Percentiles rank a stretch among this genome's conserved stretches.
These are phyloP conservation scores for Epichloe sylvatica DNA, from an alignment of 2,329 filamentous ascomycete species.

Conservation along the genomic window DNA sequence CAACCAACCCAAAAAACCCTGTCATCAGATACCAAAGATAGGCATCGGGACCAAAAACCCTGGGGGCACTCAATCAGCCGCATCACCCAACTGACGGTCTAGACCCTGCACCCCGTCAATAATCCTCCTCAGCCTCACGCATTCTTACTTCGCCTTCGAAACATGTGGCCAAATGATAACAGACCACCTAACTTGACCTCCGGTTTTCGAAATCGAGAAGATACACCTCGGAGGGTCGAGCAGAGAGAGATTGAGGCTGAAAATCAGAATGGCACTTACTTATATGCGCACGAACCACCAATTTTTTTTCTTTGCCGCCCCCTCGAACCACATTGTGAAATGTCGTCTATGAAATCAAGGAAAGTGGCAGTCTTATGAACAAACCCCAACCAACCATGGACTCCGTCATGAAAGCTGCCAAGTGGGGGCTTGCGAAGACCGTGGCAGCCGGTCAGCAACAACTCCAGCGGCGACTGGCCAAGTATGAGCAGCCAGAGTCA, in stretches of 20 bases:
- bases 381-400: constrained; percentile 4
- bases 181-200: not conserved
- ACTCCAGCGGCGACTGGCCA: constrained; percentile 7
- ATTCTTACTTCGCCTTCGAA: not conserved
- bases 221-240: not conserved
- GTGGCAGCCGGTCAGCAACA: constrained; percentile 9
- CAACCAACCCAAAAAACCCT: not conserved
- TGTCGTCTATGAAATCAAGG: too few relatives aligned
- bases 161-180: not conserved
- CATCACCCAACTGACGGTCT: not conserved
- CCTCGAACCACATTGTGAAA: too few relatives aligned
- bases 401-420: constrained; percentile 7
- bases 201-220: not conserved
- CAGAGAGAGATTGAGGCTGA: too few relatives aligned
- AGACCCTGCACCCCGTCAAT: constrained; percentile 3
- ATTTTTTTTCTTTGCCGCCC: too few relatives aligned
- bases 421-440: constrained; percentile 8
- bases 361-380: not conserved
- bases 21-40: not conserved
- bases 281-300: too few relatives aligned
- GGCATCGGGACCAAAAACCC: not conserved
- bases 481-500: constrained; percentile 3
- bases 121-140: constrained; percentile 4
- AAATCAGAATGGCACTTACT: too few relatives aligned
- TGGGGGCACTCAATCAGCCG: not conserved